phyloP scores from a whole-genome alignment of 345 rosid species.

The Eucalyptus erythrocorys region DNA sequence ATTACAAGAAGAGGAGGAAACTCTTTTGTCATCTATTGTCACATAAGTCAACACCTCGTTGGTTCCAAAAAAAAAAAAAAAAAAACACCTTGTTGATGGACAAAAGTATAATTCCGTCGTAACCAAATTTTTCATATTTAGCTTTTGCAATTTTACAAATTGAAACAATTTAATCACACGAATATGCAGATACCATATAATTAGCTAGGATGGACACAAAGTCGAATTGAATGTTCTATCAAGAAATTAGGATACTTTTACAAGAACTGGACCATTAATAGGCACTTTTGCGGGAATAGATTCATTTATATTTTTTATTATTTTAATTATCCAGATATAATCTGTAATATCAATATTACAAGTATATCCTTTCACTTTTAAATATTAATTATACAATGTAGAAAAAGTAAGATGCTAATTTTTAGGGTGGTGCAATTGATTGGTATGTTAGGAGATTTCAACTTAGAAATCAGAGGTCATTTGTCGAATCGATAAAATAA shows the following conservation, averaged over 20 bases:
- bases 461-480: fast-evolving
- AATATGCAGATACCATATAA: fast-evolving
- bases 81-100: not conserved
- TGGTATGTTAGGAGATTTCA: not conserved
- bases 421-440: not conserved
- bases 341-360: not conserved
- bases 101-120: not conserved
- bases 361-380: not conserved
- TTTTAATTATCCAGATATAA: not conserved
- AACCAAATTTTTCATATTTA: not conserved
- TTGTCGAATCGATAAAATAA: not conserved
- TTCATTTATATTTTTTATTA: not conserved
- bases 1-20: not conserved
- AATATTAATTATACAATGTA: not conserved
- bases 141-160: not conserved
- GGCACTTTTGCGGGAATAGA: fast-evolving
- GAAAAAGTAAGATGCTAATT: not conserved
- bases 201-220: fast-evolving
- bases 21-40: not conserved
- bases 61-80: fast-evolving
- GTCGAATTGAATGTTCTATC: not conserved
- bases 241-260: not conserved
- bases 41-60: not conserved
- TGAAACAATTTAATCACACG: not conserved
- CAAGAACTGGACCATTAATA: not conserved